Evolutionary conservation across 495 filamentous ascomycete species (phyloP), one percentile per base, ranked within the genome.

Genomic region (Hypoxylon lienhwacheense): DNA sequence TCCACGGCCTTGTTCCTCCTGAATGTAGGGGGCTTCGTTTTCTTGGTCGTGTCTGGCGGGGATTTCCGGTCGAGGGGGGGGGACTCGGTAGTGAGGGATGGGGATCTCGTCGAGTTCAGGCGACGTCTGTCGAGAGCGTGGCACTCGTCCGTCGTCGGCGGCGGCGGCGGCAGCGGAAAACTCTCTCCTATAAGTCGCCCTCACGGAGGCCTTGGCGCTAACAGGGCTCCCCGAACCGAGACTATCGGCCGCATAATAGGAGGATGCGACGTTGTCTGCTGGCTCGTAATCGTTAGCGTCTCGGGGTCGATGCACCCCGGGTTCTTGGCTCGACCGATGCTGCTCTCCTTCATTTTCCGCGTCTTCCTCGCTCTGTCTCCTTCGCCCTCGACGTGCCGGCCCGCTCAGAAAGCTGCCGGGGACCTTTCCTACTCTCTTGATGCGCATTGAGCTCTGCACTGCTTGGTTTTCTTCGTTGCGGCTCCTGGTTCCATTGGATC

Each of bases 1-100:
- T 74, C 76, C n/a, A 47, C 31, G 0, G 80, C 73, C 57, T 86
- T 88, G 41, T 80, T 78, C 16, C 85, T 79, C 61, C 83, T 88
- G 75, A 89, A 90, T 0, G 86, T 86, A 15, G 86, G 81, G 88
- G 6, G 82, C 82, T 43, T 90, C 86, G 66, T 93, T 95, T 65
- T 95, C 89, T 65, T 95, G 86, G 66, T 91, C 87, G 36, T 81
- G 74, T 20, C 69, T 62, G 1, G 82, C 81, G 6, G 85, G 83
- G 21, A 89, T 50, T 31, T 73, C 67, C 1, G 76, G 65, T 8
- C 79, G 77, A 17, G 82, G 75, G 11, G 80, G 77, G 15, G 85
- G 84, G n/a, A 88, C 73, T 50, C 81, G 87, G 72, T 84, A 89
- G 4, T 78, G 72, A n/a, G 83, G 82, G 34, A 67, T 65, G 1